A percentile compares a stretch with the other conserved stretches of the same genome.
Evolutionary conservation across 2,329 filamentous ascomycete species (phyloP).

Genomic region (Zarea fungicola): DNA sequence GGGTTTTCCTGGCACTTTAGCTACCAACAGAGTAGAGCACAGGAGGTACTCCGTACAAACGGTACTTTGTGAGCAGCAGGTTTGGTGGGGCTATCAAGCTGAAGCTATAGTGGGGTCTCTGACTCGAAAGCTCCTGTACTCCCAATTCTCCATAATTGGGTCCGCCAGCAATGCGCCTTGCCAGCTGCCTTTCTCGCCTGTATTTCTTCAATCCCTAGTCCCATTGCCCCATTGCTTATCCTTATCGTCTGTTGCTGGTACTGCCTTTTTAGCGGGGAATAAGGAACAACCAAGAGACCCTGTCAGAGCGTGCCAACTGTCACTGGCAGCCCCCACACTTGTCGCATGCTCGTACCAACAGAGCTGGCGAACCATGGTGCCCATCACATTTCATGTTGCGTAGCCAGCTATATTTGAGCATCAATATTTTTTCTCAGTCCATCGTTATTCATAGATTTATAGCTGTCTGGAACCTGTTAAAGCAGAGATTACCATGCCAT

Average conservation of each 20-base stretch:
- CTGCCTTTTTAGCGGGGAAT: too few relatives aligned
- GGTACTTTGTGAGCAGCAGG: too few relatives aligned
- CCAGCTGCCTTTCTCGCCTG: not conserved
- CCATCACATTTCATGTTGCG: not conserved
- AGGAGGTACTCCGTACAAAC: too few relatives aligned
- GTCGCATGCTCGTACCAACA: too few relatives aligned
- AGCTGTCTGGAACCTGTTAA: too few relatives aligned
- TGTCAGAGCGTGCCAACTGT: conserved; percentile 5
- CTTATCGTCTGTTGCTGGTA: too few relatives aligned
- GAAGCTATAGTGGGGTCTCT: conserved; percentile 12
- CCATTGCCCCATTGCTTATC: too few relatives aligned
- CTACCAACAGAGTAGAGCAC: too few relatives aligned
- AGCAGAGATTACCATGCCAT: too few relatives aligned
- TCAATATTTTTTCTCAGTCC: too few relatives aligned
- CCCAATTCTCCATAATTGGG: not conserved
- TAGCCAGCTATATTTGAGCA: not conserved
- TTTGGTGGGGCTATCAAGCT: conserved; percentile 5
- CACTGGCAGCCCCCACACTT: not conserved
- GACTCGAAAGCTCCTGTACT: conserved; percentile 9
- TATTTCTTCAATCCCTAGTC: not conserved
- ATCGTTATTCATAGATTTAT: too few relatives aligned
- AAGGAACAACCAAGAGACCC: not conserved
- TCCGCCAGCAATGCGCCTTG: not conserved
- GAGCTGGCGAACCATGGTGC: not conserved
- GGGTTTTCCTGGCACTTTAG: not conserved